Conservation (phyloP, 2,329 filamentous ascomycete genomes). For the Orbilia blumenaviensis region DNA sequence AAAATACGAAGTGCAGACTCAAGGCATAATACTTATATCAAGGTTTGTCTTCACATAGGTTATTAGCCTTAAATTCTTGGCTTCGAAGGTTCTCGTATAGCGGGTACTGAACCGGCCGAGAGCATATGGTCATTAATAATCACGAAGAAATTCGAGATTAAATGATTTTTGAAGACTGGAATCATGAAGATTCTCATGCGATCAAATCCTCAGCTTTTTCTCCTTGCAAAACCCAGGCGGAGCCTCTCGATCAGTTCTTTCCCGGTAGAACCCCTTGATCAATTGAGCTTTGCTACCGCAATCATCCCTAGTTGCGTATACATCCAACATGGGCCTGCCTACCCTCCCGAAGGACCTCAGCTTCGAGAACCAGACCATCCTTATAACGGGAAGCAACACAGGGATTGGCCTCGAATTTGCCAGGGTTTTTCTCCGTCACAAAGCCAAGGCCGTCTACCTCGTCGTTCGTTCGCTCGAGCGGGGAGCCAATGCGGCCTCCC, state of each 20-base stretch:
- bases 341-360: conserved; percentile 9
- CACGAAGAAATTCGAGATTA: neutral
- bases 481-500: conserved; percentile 62
- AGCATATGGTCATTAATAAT: conserved; percentile 10
- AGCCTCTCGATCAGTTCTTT: neutral
- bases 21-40: neutral
- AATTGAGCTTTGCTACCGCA: no score
- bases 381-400: conserved; percentile 63
- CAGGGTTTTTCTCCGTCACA: conserved; percentile 60
- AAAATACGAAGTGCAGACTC: no score
- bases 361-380: conserved; percentile 56
- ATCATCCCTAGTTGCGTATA: neutral
- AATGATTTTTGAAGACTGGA: neutral
- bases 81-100: conserved; percentile 4
- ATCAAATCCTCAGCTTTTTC: neutral
- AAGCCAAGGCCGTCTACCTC: conserved; percentile 61
- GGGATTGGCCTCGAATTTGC: conserved; percentile 63
- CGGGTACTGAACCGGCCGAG: neutral
- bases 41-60: neutral
- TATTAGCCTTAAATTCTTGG: neutral
- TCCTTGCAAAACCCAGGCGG: neutral
- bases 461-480: conserved; percentile 62
- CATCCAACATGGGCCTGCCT: conserved; percentile 20
- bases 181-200: neutral
- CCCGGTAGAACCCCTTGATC: neutral